Percentiles rank a stretch among this genome's conserved stretches.
Evolutionary conservation across 345 rosid genomes (phyloP).

Genomic region (Euphorbia lathyris): DNA sequence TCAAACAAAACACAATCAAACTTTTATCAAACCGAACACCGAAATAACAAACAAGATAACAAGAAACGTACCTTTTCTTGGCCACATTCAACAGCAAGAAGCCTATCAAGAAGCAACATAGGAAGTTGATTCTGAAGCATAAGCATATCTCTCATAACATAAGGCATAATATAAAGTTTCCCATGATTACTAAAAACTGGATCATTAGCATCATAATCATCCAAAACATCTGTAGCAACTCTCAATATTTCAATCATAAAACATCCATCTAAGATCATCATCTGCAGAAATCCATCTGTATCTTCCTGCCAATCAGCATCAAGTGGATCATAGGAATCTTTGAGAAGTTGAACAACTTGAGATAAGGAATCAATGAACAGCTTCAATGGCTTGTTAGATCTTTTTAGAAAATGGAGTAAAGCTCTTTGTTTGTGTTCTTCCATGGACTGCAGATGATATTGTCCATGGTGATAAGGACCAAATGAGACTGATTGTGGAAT

Average conservation of each 20-base stretch:
- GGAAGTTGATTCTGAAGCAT: conserved; percentile 58
- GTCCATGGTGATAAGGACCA: conserved; percentile 41
- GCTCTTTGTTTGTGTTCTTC: conserved; percentile 44
- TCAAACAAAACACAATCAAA: no score
- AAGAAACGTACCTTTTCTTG: conserved; percentile 24
- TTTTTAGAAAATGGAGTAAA: conserved; percentile 32
- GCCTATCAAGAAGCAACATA: conserved; percentile 29
- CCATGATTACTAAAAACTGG: conserved; percentile 54
- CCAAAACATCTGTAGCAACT: not conserved
- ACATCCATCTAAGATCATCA: no score
- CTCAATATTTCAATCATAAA: conserved; percentile 25
- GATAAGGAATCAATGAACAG: conserved; percentile 19
- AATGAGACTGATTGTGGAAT: conserved; percentile 40
- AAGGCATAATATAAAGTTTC: conserved; percentile 31
- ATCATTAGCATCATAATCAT: conserved; percentile 36
- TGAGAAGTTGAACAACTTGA: conserved; percentile 19
- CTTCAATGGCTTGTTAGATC: conserved; percentile 23
- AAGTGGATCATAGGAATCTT: conserved; percentile 31
- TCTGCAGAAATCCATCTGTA: no score
- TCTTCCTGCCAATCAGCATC: conserved; percentile 21
- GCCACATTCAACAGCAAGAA: conserved; percentile 28
- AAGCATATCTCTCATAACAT: conserved; percentile 46
- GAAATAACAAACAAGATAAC: no score
- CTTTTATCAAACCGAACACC: no score
- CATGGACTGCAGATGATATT: conserved; percentile 32